A percentile compares a stretch with the other conserved stretches of the same genome.
Evolutionary conservation across 1,284 basidiomycete genomes (phyloP).

Genomic region (Rhodotorula sp.): DNA sequence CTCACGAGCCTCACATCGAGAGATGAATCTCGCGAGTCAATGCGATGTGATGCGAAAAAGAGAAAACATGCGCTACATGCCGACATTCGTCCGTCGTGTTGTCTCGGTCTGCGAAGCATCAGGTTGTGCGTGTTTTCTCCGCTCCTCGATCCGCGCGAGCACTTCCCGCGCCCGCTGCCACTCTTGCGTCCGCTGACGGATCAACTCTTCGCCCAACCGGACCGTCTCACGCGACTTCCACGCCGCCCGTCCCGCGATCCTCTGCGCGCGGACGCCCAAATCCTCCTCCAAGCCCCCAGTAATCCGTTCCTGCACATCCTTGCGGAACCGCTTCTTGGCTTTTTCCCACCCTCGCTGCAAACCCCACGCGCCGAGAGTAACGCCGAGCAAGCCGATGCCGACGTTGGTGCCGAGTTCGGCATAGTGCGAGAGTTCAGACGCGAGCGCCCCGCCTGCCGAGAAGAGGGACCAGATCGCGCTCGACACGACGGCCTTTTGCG

Average conservation of each 20-base stretch:
- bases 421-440: conserved; percentile 22
- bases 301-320: conserved; percentile 40
- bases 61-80: too few relatives aligned
- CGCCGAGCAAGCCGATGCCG: conserved; percentile 45
- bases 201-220: conserved; percentile 1
- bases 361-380: conserved; percentile 45
- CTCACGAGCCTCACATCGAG: too few relatives aligned
- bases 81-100: too few relatives aligned
- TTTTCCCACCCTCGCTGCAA: conserved; percentile 48
- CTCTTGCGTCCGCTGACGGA: background rate
- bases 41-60: too few relatives aligned
- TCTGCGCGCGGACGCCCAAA: conserved; percentile 21
- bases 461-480: background rate
- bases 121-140: background rate
- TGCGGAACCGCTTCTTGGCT: conserved; percentile 45
- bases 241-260: conserved; percentile 3
- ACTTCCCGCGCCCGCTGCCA: background rate
- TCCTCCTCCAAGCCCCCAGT: conserved; percentile 35
- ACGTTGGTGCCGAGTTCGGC: conserved; percentile 45
- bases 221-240: background rate
- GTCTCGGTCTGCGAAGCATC: background rate
- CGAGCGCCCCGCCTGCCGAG: conserved; percentile 12
- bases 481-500: conserved; percentile 25
- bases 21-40: too few relatives aligned
- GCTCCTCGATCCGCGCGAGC: background rate